Conservation (phyloP, 148 eudicot genomes). For the Selenicereus undatus region DNA sequence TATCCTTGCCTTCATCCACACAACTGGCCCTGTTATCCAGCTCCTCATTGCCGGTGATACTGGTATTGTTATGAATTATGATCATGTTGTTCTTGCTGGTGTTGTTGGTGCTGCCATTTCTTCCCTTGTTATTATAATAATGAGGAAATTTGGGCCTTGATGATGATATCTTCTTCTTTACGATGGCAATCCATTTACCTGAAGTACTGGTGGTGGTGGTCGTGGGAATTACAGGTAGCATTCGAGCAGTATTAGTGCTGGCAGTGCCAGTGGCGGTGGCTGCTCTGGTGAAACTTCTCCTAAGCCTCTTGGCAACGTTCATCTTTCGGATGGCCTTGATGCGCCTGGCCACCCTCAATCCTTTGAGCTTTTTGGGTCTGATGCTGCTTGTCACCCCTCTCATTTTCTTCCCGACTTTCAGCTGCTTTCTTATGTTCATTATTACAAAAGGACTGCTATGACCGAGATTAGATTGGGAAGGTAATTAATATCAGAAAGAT, state of each 20-base stretch:
- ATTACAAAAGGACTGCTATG: too few species aligned
- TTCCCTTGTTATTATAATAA: slow-evolving; percentile 12
- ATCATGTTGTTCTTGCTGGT: slow-evolving; percentile 34
- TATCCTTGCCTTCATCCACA: slow-evolving; percentile 30
- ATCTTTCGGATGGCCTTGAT: slow-evolving; percentile 24
- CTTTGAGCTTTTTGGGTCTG: slow-evolving; percentile 19
- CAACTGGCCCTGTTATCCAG: slow-evolving; percentile 37
- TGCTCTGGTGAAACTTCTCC: slow-evolving; percentile 18
- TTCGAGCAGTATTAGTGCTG: too few species aligned
- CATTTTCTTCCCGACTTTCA: slow-evolving; percentile 27
- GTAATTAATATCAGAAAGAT: too few species aligned
- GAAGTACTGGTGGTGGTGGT: background rate
- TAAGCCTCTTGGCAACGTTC: slow-evolving; percentile 19
- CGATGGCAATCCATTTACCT: slow-evolving; percentile 35
- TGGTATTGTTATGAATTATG: slow-evolving; percentile 58
- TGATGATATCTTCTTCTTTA: slow-evolving; percentile 35
- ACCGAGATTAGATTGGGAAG: too few species aligned
- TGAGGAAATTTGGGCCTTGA: slow-evolving; percentile 24
- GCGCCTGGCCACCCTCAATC: slow-evolving; percentile 27
- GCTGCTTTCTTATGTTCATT: slow-evolving; percentile 30
- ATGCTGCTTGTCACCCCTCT: slow-evolving; percentile 19
- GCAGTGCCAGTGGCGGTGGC: background rate
- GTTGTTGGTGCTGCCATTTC: slow-evolving; percentile 11
- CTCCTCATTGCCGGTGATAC: slow-evolving; percentile 32
- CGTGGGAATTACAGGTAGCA: too few species aligned